Base-by-base conservation (phyloP, 2,329 filamentous ascomycete genomes). In the Penicillium sp. region DNA sequence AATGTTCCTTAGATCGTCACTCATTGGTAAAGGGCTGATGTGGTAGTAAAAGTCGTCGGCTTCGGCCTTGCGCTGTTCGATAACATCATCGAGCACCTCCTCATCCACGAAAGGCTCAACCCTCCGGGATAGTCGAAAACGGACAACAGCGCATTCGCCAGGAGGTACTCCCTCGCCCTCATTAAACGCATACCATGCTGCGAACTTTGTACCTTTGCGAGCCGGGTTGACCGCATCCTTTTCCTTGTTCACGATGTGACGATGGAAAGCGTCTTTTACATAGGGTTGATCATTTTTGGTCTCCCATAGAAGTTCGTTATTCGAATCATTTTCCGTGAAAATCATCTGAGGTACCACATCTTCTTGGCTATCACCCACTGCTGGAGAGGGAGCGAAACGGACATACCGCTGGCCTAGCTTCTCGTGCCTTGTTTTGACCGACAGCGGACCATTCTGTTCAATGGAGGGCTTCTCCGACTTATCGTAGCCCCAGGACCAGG, bases 321-420 rank as follows among this genome's bases (percentile, higher is more conserved):
- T 98, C 70, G 91, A 96, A 72, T 98, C 93, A 72, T 98, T 98
- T 70, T 97, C 94, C 1, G 94, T 98, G 79, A 96, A 98, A 61
- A 98, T 83, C 70, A 97, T 82, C 71, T 92, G 82, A 2, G 95
- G 95, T 72, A 93, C 83, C 46, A 98, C 88, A 77, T 98, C 94
- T 38, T 93, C 86, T 38, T 91, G 90, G 65, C 88, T 90, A 11
- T 86, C 82, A 9, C 91, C 92, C 60, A 91, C 88, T 56, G 93
- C 92, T 0, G 94, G 95, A 8, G 94, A 98, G 0, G 95, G 94
- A 1, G 94, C 96, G 63, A 96, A 85, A 64, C 93, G 86, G 63
- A 95, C 84, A 77, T 91, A 96, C 63, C 93, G 87, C 45, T 95
- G 89, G 41, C 94, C 95, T 26, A 98, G 82, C 60, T 87, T 90